Base-by-base conservation (phyloP, 2,329 filamentous ascomycete genomes). In the Arthrinium puccinioides region DNA sequence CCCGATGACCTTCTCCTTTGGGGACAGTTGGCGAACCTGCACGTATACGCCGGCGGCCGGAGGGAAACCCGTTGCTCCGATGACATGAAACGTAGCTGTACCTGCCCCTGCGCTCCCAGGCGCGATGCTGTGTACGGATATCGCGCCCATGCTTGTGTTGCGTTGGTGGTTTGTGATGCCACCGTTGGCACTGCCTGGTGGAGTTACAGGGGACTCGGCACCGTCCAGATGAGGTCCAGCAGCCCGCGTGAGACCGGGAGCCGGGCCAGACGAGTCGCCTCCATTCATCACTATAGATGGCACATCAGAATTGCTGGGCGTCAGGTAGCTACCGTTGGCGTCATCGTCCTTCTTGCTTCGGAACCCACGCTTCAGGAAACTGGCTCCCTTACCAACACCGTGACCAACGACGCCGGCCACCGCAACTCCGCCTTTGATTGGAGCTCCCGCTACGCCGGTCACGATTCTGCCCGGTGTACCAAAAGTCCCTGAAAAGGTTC, bases 401-500 rank as follows among this genome's bases (percentile, higher is more conserved):
- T 87, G 84, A 16, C 83, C 83, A 3, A 87, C 78, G 15, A 65
- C 73, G 3, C 76, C 79, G 11, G 75, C 83, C 25, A 87, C 89
- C 25, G 84, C 82, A 40, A 80, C 84, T 21, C 86, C 86, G 24
- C 88, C 89, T 66, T 97, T 97, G 61, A 98, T 82, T n/a, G 92
- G 94, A 14, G 83, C 92, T 25, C 90, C 90, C 20, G 78, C 80
- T 36, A 84, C 79, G 44, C 79, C 79, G 10, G 80, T 84, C 41
- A 97, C 85, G 42, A 98, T 88, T 62, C 89, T 89, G 32, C 86
- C 86, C 20, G 92, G 87, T 2, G 81, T 73, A 5, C 82, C 83
- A 57, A 97, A 96, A 1, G 88, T 94, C 21, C 89, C 89, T 1
- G 83, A 82, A 66, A 98, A 95, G 1, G 90, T 96, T 1, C 88